Evolutionary conservation across 139 green algal species (phyloP), one percentile per base, ranked within the genome.

Genomic region (Pleodorina starrii): DNA sequence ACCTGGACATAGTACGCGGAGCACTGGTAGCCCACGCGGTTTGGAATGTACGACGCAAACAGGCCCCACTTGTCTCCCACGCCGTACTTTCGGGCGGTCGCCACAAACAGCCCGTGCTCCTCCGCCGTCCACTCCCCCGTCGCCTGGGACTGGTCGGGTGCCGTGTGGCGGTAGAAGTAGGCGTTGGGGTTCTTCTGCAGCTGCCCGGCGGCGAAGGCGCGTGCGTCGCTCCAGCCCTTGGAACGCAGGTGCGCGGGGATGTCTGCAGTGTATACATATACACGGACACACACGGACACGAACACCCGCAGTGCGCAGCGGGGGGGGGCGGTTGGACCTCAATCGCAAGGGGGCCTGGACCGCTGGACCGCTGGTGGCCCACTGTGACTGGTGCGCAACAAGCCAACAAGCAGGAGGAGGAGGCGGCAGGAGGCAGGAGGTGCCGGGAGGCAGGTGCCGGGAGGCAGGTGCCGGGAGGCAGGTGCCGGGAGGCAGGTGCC

Each of bases 51-150:
- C 0, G 92, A 95, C 2, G 95, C 90, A 79, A 97, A 97, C 0
- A 97, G 90, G 17, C 95, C 95, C 95, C 95, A 97, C 74, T 96
- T 97, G 90, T 97, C 91, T 11, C 95, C 95, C 36, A 93, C 92
- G 40, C 95, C 94, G 68, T 95, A 60, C 51, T 88, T 60, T 38
- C 79, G 86, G 0, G 91, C 95, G 23, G 91, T 94, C 19, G 91
- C 83, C 63, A 97, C 19, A 54, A 97, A 97, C 36, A 91, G 68
- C 0, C 90, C 35, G 54, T 96, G 93, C 44, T 97, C 95, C 74
- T 96, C 94, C 63, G 94, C 69, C 59, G 85, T 94, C 95, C 95
- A 97, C 35, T 95, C 91, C 3, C 94, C 94, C 75, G 91, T 63
- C 3, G 92, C 92, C 91, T 96, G 93, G 83, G 90, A 59, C 84